Percentiles rank a stretch among this genome's conserved stretches.
Conservation (phyloP, 1,284 basidiomycete genomes). For the Laetiporus sulphureus region DNA sequence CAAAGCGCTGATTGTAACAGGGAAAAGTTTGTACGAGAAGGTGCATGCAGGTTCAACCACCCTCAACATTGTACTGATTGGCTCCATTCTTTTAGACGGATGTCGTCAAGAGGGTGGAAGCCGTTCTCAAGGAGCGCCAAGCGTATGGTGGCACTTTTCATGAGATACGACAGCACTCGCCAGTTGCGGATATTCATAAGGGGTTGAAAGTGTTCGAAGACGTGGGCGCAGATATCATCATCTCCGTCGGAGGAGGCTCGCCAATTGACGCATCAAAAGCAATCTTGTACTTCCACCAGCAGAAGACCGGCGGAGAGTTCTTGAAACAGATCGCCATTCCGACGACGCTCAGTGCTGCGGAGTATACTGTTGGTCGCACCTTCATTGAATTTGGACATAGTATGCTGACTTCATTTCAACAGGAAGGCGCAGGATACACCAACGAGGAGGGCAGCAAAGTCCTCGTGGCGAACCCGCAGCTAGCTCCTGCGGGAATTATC, state of each 20-base stretch:
- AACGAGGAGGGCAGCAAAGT: slow-evolving; percentile 66
- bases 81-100: slow-evolving; percentile 41
- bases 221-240: slow-evolving; percentile 56
- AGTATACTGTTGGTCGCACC: slow-evolving; percentile 48
- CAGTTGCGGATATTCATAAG: slow-evolving; percentile 59
- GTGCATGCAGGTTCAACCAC: slow-evolving; percentile 25
- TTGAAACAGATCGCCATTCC: slow-evolving; percentile 66
- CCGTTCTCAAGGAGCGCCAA: slow-evolving; percentile 45
- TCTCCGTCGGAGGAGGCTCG: slow-evolving; percentile 75
- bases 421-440: slow-evolving; percentile 68
- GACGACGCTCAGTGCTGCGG: slow-evolving; percentile 78
- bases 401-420: not conserved
- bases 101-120: slow-evolving; percentile 53
- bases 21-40: slow-evolving; percentile 60
- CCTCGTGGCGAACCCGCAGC: slow-evolving; percentile 42
- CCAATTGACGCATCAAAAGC: slow-evolving; percentile 75
- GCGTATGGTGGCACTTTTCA: slow-evolving; percentile 64
- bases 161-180: slow-evolving; percentile 74
- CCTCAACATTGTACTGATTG: not conserved
- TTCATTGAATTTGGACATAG: not conserved
- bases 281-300: slow-evolving; percentile 54
- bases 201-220: slow-evolving; percentile 53
- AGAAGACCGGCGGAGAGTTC: slow-evolving; percentile 45
- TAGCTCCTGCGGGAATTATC: slow-evolving; percentile 67
- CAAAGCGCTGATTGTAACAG: slow-evolving; percentile 67